Percentiles rank a stretch among this genome's conserved stretches.
Evolutionary conservation across 2,329 filamentous ascomycete genomes (phyloP).

Genomic region (Calonectria hongkongensis): DNA sequence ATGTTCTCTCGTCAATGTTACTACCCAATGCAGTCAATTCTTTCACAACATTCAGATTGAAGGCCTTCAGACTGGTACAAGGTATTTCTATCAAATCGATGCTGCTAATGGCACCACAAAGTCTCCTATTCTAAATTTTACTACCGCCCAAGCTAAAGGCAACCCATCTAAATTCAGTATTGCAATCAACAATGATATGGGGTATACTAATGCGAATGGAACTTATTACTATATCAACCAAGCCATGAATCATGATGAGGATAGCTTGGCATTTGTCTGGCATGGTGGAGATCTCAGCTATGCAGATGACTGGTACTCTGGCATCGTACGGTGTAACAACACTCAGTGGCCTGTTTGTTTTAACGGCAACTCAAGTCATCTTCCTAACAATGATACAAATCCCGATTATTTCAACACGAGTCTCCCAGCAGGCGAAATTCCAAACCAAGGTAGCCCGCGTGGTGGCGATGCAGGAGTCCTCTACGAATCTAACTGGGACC

Average conservation of each 20-base stretch:
- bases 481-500: conserved; percentile 71
- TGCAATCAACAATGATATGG: conserved; percentile 72
- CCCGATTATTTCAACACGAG: conserved; percentile 64
- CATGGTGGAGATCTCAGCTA: conserved; percentile 72
- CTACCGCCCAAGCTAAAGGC: conserved; percentile 66
- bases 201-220: conserved; percentile 70
- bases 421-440: conserved; percentile 65
- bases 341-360: conserved; percentile 70
- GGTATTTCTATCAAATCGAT: conserved; percentile 70
- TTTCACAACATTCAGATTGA: conserved; percentile 70
- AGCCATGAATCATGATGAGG: conserved; percentile 63
- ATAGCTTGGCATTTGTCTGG: conserved; percentile 68
- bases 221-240: conserved; percentile 58
- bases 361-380: conserved; percentile 65
- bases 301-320: conserved; percentile 70
- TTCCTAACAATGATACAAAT: conserved; percentile 60
- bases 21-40: conserved; percentile 71
- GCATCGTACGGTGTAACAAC: conserved; percentile 69
- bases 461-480: conserved; percentile 69
- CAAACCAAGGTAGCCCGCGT: conserved; percentile 66
- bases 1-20: conserved; percentile 63
- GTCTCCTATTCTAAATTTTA: conserved; percentile 67
- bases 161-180: conserved; percentile 64
- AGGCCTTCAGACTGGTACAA: conserved; percentile 63
- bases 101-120: conserved; percentile 69